Evolutionary conservation across 495 filamentous ascomycete genomes (phyloP).

Genomic region (Penicillium roqueforti): DNA sequence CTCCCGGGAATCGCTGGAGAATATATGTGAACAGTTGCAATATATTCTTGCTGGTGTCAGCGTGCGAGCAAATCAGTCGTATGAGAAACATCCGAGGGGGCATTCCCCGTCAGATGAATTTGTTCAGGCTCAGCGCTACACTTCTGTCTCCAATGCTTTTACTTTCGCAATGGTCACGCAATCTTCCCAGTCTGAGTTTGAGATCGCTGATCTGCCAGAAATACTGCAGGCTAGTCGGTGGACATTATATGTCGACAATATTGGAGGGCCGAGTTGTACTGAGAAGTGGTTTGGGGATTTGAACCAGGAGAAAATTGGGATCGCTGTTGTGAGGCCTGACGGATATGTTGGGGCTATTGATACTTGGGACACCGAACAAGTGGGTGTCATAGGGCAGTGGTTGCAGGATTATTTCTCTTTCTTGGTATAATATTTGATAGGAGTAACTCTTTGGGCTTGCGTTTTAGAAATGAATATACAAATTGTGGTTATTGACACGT

Average conservation of each 20-base stretch:
- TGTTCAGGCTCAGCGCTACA: conserved; percentile 57
- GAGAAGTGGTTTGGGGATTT: conserved; percentile 61
- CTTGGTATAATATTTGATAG: conserved; percentile 5
- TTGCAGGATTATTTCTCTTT: conserved; percentile 55
- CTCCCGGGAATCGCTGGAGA: conserved; percentile 50
- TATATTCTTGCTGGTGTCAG: conserved; percentile 45
- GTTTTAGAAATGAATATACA: no score
- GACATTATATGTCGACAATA: conserved; percentile 64
- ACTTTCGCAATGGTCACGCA: conserved; percentile 56
- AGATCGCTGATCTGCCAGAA: conserved; percentile 56
- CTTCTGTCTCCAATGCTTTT: conserved; percentile 52
- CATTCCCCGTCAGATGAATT: conserved; percentile 52
- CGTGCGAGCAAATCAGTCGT: conserved; percentile 47
- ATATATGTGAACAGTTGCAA: conserved; percentile 44
- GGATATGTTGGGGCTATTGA: conserved; percentile 61
- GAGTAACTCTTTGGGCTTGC: no score
- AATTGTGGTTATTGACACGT: no score
- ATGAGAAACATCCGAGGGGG: conserved; percentile 47
- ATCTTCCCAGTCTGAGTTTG: conserved; percentile 52
- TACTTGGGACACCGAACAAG: conserved; percentile 46
- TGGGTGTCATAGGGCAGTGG: conserved; percentile 47
- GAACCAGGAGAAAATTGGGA: conserved; percentile 45
- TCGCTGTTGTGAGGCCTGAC: conserved; percentile 62
- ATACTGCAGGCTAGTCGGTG: conserved; percentile 57
- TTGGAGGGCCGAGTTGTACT: conserved; percentile 50